Base-by-base conservation (phyloP, 2,329 filamentous ascomycete species). In the Xylaria sp. region DNA sequence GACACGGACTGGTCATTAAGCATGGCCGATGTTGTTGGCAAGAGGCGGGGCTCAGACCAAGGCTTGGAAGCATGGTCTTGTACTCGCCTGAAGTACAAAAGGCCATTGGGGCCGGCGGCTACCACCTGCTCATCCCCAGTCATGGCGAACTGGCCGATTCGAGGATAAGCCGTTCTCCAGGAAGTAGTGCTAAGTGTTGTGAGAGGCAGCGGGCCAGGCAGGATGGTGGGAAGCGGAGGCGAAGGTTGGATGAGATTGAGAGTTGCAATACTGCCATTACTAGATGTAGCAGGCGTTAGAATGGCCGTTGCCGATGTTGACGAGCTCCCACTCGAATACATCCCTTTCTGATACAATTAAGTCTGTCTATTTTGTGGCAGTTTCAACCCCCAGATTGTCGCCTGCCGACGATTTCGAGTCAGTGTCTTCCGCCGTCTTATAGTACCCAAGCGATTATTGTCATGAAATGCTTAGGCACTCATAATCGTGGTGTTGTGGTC, bases 1-100 rank as follows among this genome's bases (percentile, higher is more conserved):
- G 72, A 71, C 46, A 74, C 72, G 15, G 68, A 69, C 55, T n/a
- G 61, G n/a, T 56, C 39, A 61, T 72, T 69, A 46, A 73, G 63
- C 61, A 58, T 63, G 18, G 32, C 46, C 15, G 7, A 28, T 52
- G 55, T 46, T 34, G 28, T 63, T 15, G 71, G 63, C 39, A 71
- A 37, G 37, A 57, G 51, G 52, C 58, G 72, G 54, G 63, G 18
- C 59, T 73, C 65, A 44, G 70, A 62, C 72, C 70, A 72, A 32
- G 70, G 68, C 70, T 7, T 63, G 34, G 70, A 55, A 12, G 18
- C 57, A 61, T 70, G 68, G 58, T 70, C 68, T 63, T n/a, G 65
- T 61, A 70, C 10, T 56, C 70, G 68, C 44, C 25, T 61, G 58
- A 73, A 73, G 63, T 64, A 70, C 63, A 73, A 65, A 60, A 73